Conservation (phyloP, 2,329 filamentous ascomycete genomes). For the Orbilia brochopaga region DNA sequence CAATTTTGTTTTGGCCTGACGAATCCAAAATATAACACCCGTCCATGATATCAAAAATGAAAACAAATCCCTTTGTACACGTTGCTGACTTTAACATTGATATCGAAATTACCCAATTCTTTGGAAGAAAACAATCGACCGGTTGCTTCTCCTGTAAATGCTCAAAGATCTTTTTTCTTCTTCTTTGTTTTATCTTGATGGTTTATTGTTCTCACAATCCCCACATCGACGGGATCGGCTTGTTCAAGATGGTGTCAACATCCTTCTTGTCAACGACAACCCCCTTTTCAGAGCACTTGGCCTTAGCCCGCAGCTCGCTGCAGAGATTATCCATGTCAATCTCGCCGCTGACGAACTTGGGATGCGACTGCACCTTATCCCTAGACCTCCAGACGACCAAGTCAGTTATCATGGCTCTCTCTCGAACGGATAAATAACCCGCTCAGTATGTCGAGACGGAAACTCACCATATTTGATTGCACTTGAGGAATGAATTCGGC, state of each 20-base stretch:
- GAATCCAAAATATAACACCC: conserved; percentile 24
- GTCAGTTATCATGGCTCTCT: conserved; percentile 50
- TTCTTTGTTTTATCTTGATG: conserved; percentile 20
- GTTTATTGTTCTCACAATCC: conserved; percentile 35
- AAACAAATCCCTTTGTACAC: conserved; percentile 44
- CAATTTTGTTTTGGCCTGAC: conserved; percentile 25
- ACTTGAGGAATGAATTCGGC: conserved; percentile 73
- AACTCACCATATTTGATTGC: conserved; percentile 90
- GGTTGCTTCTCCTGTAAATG: conserved; percentile 49
- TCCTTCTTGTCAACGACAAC: conserved; percentile 88
- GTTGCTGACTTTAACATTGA: conserved; percentile 14
- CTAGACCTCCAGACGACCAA: conserved; percentile 60
- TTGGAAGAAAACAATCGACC: conserved; percentile 25
- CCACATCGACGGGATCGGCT: conserved; percentile 50
- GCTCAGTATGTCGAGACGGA: conserved; percentile 2
- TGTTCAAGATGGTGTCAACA: conserved; percentile 66
- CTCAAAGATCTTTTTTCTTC: conserved; percentile 13
- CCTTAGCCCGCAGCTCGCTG: conserved; percentile 90
- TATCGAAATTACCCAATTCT: conserved; percentile 43
- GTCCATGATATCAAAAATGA: conserved; percentile 50
- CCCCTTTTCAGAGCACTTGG: conserved; percentile 88
- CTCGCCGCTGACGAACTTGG: conserved; percentile 82
- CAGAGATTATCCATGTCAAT: conserved; percentile 94
- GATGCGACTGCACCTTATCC: conserved; percentile 68
- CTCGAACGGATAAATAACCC: conserved; percentile 24